phyloP scores from a whole-genome alignment of 805 yeast species.

The Suhomyces pyralidae region DNA sequence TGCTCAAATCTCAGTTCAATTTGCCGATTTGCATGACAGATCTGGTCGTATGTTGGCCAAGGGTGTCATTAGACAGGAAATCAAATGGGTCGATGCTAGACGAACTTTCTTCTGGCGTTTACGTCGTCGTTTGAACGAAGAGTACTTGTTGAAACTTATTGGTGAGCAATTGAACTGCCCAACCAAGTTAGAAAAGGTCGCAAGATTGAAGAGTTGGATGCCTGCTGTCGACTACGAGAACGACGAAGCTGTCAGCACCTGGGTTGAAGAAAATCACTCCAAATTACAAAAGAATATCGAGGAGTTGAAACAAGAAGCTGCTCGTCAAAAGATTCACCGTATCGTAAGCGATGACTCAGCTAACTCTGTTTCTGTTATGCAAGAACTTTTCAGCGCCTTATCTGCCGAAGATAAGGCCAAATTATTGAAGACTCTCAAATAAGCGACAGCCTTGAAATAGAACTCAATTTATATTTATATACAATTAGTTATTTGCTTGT shows the following conservation, averaged over 20 bases:
- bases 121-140: constrained; percentile 93
- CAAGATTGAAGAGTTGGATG: constrained; percentile 86
- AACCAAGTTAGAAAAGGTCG: constrained; percentile 75
- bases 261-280: constrained; percentile 79
- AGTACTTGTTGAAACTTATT: constrained; percentile 74
- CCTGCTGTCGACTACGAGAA: constrained; percentile 68
- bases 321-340: constrained; percentile 62
- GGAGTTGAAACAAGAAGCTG: constrained; percentile 62
- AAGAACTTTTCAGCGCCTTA: constrained; percentile 33
- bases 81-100: constrained; percentile 85
- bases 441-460: not conserved
- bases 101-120: constrained; percentile 98
- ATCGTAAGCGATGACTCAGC: constrained; percentile 37
- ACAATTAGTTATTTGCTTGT: not conserved
- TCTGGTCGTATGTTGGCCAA: constrained; percentile 97
- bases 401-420: constrained; percentile 34
- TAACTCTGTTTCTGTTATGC: constrained; percentile 30
- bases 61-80: constrained; percentile 81
- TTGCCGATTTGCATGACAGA: constrained; percentile 97
- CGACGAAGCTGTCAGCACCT: constrained; percentile 75
- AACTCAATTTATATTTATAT: not conserved
- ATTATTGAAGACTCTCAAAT: constrained; percentile 22
- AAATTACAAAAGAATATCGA: constrained; percentile 58
- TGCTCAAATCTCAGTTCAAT: constrained; percentile 88
- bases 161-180: constrained; percentile 54